phyloP scores from a whole-genome alignment of 2,329 filamentous ascomycete species.

The Sporothrix mexicana region DNA sequence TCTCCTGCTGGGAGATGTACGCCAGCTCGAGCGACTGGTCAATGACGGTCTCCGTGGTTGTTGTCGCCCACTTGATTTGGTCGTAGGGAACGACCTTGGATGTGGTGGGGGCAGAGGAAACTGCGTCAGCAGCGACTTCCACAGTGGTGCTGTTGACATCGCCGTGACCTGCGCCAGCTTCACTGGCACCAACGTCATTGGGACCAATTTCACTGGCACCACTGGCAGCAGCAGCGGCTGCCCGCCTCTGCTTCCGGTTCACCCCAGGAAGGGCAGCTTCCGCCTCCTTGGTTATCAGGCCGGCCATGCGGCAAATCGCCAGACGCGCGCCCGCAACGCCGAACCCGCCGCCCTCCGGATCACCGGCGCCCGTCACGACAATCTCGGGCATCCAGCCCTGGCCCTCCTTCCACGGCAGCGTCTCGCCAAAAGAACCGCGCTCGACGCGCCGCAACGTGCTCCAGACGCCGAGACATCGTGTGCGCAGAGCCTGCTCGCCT shows the following conservation, averaged over 20 bases:
- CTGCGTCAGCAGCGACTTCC: no score
- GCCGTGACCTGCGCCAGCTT: no score
- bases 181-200: no score
- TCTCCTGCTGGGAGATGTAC: constrained; percentile 33
- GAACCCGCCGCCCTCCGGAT: constrained; percentile 41
- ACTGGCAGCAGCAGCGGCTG: background rate
- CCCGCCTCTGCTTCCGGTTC: constrained; percentile 21
- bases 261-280: background rate
- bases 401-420: constrained; percentile 40
- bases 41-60: constrained; percentile 21
- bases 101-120: no score
- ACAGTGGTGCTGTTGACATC: no score
- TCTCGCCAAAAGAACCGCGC: constrained; percentile 36
- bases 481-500: constrained; percentile 35
- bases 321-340: constrained; percentile 45
- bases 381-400: constrained; percentile 45
- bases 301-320: constrained; percentile 46
- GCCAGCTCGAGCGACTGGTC: constrained; percentile 36
- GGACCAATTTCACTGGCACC: background rate
- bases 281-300: constrained; percentile 39
- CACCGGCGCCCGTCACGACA: constrained; percentile 46
- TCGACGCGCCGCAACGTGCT: constrained; percentile 38
- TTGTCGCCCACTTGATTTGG: constrained; percentile 41
- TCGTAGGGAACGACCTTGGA: constrained; percentile 45
- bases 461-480: constrained; percentile 44